Conservation (phyloP, 257 asterid genomes). For the Cynanchum wilfordii region DNA sequence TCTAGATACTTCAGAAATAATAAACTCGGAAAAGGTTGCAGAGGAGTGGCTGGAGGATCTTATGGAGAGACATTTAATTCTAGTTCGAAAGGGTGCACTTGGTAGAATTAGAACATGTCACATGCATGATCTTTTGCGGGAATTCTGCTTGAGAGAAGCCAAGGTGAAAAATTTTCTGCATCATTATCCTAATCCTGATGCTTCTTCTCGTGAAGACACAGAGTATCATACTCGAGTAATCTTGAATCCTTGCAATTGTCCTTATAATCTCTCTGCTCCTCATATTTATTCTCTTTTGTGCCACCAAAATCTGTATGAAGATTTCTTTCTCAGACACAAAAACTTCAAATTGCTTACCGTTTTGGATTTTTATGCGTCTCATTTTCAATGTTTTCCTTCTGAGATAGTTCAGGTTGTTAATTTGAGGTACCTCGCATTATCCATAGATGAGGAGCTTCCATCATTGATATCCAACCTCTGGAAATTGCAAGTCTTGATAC, state of each 20-base stretch:
- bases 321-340: conserved; percentile 19
- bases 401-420: not conserved
- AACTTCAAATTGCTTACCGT: conserved; percentile 27
- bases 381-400: conserved; percentile 10
- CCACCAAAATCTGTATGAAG: not conserved
- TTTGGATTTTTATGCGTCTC: conserved; percentile 22
- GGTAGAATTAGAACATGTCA: conserved; percentile 30
- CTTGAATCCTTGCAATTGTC: conserved; percentile 10
- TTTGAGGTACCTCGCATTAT: conserved; percentile 17
- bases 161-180: conserved; percentile 26
- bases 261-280: conserved; percentile 11
- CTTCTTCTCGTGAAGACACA: not conserved
- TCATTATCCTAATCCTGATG: not conserved
- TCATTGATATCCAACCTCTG: conserved; percentile 6
- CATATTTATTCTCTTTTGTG: not conserved
- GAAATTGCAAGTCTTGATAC: conserved; percentile 24
- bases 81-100: conserved; percentile 19
- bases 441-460: conserved; percentile 10
- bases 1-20: not conserved
- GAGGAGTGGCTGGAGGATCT: conserved; percentile 35
- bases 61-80: conserved; percentile 27
- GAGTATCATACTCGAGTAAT: conserved; percentile 11
- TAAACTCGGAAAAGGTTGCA: conserved; percentile 20
- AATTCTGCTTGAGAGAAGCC: conserved; percentile 38
- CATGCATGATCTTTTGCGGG: conserved; percentile 32